Base-by-base conservation (phyloP, 768 basidiomycete genomes). In the Panaeolus cyanescens region DNA sequence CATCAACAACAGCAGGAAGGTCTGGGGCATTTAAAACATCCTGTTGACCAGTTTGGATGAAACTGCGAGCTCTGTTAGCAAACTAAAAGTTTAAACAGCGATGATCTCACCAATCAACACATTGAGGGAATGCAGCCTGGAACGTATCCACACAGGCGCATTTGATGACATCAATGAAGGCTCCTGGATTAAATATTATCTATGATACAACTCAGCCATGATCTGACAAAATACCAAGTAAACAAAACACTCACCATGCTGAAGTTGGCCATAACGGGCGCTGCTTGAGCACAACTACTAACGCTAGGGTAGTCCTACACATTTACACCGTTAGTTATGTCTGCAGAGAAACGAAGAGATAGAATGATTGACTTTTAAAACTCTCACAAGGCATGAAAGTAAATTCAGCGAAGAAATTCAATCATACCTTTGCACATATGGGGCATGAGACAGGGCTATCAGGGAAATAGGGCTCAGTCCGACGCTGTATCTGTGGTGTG, bases 101-200 rank as follows among this genome's bases (percentile, higher is more conserved):
- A 54, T 28, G 39, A 32, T 67, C 77, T 39, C 55, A 87, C 85
- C 88, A 89, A 67, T 89, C 87, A 36, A 85, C 85, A 61, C 87
- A 90, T 76, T 89, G 86, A 34, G 87, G 87, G 72, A 82, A 80
- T 3, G 70, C 75, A 19, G 79, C 69, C 64, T 80, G 77, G 64
- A 79, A 79, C 0, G 77, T 77, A 59, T 79, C 77, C 3, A 79
- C 75, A 67, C 89, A 90, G 4, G 86, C 79, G 71, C 88, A 89
- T 72, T 83, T 79, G 68, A 89, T 87, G 45, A 86, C 77, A 65
- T 82, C 79, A 62, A 88, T 77, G 71, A 88, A 88, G 1, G 82
- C 83, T 30, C 84, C 82, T 1, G 88, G 88, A 63, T 88, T 87
- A 65, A 84, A 84, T 45, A 89, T 80, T 64, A 89, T 77, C 87